Evolutionary conservation across 169 alveolate genomes (phyloP).

Genomic region (Plasmodium sp.): DNA sequence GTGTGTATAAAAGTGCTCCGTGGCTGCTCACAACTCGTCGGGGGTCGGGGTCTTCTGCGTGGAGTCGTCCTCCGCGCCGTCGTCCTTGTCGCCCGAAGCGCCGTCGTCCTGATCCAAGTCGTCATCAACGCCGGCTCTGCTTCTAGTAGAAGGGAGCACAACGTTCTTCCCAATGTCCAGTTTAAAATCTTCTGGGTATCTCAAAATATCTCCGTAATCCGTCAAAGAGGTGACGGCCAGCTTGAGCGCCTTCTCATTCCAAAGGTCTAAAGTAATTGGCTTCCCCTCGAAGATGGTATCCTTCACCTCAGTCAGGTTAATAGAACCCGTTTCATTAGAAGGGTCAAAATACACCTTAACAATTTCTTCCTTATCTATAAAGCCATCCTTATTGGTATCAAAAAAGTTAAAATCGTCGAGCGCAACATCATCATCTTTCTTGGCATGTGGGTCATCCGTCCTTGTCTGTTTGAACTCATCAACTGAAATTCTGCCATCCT

Average conservation of each 20-base stretch:
- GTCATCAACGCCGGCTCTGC: neutral
- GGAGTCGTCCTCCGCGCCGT: neutral
- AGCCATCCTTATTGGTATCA: conserved; percentile 83
- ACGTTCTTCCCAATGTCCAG: conserved; percentile 76
- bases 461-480: conserved; percentile 79
- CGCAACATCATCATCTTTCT: conserved; percentile 59
- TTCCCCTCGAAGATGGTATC: conserved; percentile 75
- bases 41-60: neutral
- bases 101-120: conserved; percentile 15
- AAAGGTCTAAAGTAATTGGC: conserved; percentile 74
- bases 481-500: conserved; percentile 83
- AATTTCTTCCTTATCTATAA: conserved; percentile 79
- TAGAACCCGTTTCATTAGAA: conserved; percentile 71
- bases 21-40: conserved; percentile 11
- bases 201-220: conserved; percentile 82
- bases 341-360: conserved; percentile 80
- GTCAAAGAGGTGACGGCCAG: conserved; percentile 81
- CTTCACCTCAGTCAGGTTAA: conserved; percentile 76
- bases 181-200: conserved; percentile 82
- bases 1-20: neutral
- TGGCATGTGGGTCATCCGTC: conserved; percentile 38
- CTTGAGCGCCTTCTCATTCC: conserved; percentile 82
- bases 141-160: conserved; percentile 14
- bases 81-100: conserved; percentile 1
- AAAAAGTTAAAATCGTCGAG: conserved; percentile 81